Evolutionary conservation across 148 eudicot genomes (phyloP), one percentile per base, ranked within the genome.

Genomic region (Fallopia convolvulus): DNA sequence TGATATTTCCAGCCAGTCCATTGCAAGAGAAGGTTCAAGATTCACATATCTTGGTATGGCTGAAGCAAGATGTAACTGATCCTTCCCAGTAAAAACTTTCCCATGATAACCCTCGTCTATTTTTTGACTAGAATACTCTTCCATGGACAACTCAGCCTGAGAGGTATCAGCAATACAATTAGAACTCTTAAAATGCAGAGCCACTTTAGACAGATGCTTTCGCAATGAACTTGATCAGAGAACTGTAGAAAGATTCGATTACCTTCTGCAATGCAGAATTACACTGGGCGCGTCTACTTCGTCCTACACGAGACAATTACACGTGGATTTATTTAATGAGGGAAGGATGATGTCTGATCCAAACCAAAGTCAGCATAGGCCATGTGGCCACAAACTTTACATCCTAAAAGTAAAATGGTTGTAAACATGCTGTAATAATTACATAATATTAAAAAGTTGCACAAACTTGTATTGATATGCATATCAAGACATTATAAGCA

Each of bases 1-100:
- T 39, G 94, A 76, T 76, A 95, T 93, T 83, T 94, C 99, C 79
- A 92, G 90, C 99, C 99, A 94, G 82, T 94, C 99, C 97, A 92
- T 92, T 30, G 99, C 97, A 78, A 94, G 97, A 78, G 91, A 94
- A 79, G 99, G 99, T 80, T 94, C 99, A 82, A 94, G 85, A 80
- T 83, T 89, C 87, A 94, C 78, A 82, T 90, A 94, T 78, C 81
- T 92, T 66, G 97, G 89, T 52, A 85, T 80, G 49, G 83, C 71
- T 73, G 84, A 76, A 50, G 81, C 70, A 55, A 78, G 77, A 81
- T 73, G 53, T 14, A 73, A 4, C 75, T 73, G 75, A 52, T 46
- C 12, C 26, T 72, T 72, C 50, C 48, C 36, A 18, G 74, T 72
- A 46, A 18, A 30, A 72, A n/a, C 17, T 20, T 72, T 14, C 30